Evolutionary conservation across 2,329 filamentous ascomycete genomes (phyloP).

Genomic region (Colletotrichum truncatum): DNA sequence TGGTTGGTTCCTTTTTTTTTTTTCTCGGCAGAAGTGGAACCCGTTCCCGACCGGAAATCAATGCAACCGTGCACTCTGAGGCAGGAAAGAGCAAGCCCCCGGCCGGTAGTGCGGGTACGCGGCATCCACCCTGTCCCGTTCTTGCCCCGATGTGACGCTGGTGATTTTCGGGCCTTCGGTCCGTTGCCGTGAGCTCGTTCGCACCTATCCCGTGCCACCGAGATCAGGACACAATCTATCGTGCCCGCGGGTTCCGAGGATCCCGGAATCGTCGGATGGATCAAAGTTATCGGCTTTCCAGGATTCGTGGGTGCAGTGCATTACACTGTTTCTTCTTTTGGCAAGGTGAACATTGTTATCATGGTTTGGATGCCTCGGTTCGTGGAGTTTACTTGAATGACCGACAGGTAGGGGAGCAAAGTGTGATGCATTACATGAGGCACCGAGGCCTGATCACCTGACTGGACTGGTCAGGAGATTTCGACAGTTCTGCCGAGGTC

Average conservation of each 20-base stretch:
- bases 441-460: no score
- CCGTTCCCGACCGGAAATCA: background rate
- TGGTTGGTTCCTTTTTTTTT: no score
- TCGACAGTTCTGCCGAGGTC: no score
- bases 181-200: constrained; percentile 1
- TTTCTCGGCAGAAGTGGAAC: background rate
- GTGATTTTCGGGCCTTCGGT: constrained; percentile 17
- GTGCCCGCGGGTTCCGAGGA: background rate
- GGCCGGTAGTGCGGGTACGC: background rate
- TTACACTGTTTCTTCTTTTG: no score
- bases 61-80: constrained; percentile 1
- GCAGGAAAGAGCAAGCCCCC: no score
- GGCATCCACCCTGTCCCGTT: background rate
- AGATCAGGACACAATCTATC: constrained; percentile 2
- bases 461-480: no score
- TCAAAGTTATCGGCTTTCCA: background rate
- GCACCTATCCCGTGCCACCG: background rate
- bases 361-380: no score
- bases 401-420: no score
- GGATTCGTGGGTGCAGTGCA: no score
- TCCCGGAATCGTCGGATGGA: background rate
- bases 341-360: no score
- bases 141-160: constrained; percentile 1
- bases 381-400: no score
- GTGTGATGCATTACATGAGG: no score